These are phyloP conservation scores for Wickerhamomyces mucosus DNA, from an alignment of 805 yeast species.

Conservation along the genomic window DNA sequence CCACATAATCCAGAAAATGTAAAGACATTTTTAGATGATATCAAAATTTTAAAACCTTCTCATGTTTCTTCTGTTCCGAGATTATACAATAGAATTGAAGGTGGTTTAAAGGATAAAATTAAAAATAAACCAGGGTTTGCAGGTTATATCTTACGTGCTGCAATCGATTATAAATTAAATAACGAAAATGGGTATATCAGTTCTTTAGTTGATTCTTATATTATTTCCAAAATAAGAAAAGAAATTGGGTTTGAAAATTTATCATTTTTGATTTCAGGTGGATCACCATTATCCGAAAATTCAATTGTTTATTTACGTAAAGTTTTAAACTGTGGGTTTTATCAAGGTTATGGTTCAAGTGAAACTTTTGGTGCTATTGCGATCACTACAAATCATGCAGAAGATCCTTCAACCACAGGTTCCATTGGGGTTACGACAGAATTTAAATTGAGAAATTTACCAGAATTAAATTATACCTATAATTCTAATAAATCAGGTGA, in stretches of 20 bases:
- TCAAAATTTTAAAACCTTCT: conserved; percentile 44
- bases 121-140: conserved; percentile 34
- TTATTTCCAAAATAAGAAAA: conserved; percentile 34
- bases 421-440: conserved; percentile 47
- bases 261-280: conserved; percentile 38
- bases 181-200: conserved; percentile 27
- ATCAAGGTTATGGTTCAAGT: conserved; percentile 72
- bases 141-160: conserved; percentile 31
- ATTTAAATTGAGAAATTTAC: conserved; percentile 51
- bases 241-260: conserved; percentile 40
- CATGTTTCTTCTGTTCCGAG: conserved; percentile 54
- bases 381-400: conserved; percentile 35
- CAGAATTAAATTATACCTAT: conserved; percentile 47
- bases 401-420: conserved; percentile 46
- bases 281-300: conserved; percentile 62
- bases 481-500: conserved; percentile 46
- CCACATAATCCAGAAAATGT: conserved; percentile 44
- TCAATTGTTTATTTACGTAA: conserved; percentile 54
- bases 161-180: conserved; percentile 31
- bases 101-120: conserved; percentile 43
- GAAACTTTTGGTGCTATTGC: conserved; percentile 62
- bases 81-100: conserved; percentile 51
- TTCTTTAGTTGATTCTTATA: conserved; percentile 24
- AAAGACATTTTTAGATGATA: conserved; percentile 47
- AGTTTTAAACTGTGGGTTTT: conserved; percentile 42